Percentiles rank a stretch among this genome's conserved stretches.
Evolutionary conservation across 192 early-diverging fungal genomes (phyloP).

Genomic region (Coemansia pectinata): DNA sequence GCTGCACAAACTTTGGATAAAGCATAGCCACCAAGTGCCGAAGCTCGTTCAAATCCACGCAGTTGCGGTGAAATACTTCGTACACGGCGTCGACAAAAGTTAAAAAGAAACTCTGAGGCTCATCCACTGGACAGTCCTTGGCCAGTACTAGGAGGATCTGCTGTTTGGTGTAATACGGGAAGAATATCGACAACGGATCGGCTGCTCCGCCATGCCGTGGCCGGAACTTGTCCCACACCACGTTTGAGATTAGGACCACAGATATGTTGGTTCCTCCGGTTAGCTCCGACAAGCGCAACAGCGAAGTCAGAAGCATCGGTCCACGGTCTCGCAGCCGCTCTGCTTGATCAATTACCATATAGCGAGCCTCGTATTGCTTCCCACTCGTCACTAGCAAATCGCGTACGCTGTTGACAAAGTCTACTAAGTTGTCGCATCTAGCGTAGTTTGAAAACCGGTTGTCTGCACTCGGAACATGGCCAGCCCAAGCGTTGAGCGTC

Average conservation of each 20-base stretch:
- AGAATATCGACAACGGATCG: constrained; percentile 68
- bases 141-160: constrained; percentile 73
- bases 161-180: constrained; percentile 72
- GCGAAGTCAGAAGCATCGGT: constrained; percentile 63
- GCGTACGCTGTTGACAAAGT: constrained; percentile 62
- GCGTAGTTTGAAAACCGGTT: constrained; percentile 54
- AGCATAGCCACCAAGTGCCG: constrained; percentile 77
- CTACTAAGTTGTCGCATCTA: constrained; percentile 68
- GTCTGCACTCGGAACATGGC: constrained; percentile 47
- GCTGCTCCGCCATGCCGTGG: constrained; percentile 62
- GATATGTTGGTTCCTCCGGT: constrained; percentile 57
- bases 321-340: constrained; percentile 75
- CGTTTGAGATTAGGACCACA: constrained; percentile 70
- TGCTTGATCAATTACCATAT: constrained; percentile 75
- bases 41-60: constrained; percentile 85
- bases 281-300: constrained; percentile 73
- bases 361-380: constrained; percentile 17
- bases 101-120: constrained; percentile 65
- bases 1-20: constrained; percentile 87
- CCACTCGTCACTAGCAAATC: constrained; percentile 16
- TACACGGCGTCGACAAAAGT: constrained; percentile 80
- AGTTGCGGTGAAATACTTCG: constrained; percentile 77
- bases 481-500: constrained; percentile 66
- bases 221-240: constrained; percentile 80
- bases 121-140: constrained; percentile 62